A percentile compares a stretch with the other conserved stretches of the same genome.
phyloP scores from a whole-genome alignment of 768 basidiomycete genomes.

The Hirschioporus abietinus region DNA sequence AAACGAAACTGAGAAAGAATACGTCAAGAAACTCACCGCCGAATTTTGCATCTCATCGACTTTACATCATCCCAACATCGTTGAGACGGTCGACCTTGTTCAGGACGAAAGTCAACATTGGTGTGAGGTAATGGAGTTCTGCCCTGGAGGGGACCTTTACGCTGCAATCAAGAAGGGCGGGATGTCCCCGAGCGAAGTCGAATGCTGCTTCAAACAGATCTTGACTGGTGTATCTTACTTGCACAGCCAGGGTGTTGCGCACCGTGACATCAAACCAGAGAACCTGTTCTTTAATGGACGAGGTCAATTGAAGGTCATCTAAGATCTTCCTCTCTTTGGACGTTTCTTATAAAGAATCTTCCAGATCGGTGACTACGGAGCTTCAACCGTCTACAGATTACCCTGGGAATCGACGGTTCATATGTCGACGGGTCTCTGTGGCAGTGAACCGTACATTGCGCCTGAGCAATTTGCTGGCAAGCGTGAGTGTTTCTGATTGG shows the following conservation, averaged over 20 bases:
- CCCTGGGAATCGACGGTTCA: constrained; percentile 98
- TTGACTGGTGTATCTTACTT: constrained; percentile 84
- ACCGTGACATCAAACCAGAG: constrained; percentile 97
- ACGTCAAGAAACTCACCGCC: constrained; percentile 98
- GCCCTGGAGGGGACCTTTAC: constrained; percentile 96
- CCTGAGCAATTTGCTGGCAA: constrained; percentile 96
- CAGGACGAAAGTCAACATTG: constrained; percentile 95
- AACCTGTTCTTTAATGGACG: constrained; percentile 92
- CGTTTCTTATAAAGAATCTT: constrained; percentile 1
- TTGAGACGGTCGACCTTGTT: constrained; percentile 98
- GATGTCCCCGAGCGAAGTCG: constrained; percentile 89
- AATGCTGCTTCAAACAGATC: constrained; percentile 98
- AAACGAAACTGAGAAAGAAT: constrained; percentile 98
- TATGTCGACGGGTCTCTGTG: constrained; percentile 94
- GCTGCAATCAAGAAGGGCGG: constrained; percentile 97
- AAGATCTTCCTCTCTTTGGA: constrained; percentile 7
- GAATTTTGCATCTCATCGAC: constrained; percentile 99
- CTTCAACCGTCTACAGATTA: constrained; percentile 96
- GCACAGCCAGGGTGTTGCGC: constrained; percentile 94
- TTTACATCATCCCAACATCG: constrained; percentile 87
- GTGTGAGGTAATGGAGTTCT: constrained; percentile 99
- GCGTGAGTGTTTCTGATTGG: constrained; percentile 56
- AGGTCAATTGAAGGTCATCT: constrained; percentile 84
- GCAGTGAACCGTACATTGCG: constrained; percentile 97
- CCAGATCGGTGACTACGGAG: constrained; percentile 97